Evolutionary conservation across 164 flowering plant genomes (phyloP), one percentile per base, ranked within the genome.

Genomic region (Tetrastigma voinierianum): DNA sequence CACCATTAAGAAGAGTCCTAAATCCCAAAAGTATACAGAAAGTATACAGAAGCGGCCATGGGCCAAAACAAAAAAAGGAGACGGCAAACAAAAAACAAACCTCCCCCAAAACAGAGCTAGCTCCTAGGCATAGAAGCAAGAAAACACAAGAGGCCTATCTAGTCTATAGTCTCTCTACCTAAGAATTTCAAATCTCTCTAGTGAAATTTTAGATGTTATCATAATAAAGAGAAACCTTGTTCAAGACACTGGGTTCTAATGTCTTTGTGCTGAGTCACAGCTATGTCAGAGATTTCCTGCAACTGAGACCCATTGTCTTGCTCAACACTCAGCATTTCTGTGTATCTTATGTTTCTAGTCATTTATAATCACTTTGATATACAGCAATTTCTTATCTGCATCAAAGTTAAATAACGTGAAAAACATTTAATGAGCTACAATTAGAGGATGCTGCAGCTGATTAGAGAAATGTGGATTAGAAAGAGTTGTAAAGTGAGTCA

Each of bases 291-390:
- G n/a, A n/a, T 45, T 86, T 75, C 86, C 81, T 7, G 99, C 90
- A 23, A 95, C n/a, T n/a, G n/a, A n/a, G n/a, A n/a, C n/a, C 90
- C 59, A 95, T 63, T 17, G 85, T 96, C 91, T 19, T 56, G 82
- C 74, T 87, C 81, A 46, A 49, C 58, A n/a, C n/a, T n/a, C 76
- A 95, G 66, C 94, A 90, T n/a, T 84, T 65, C 67, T 82, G 66
- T 48, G 66, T 96, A 95, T 89, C 47, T n/a, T 93, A 84, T 14
- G 70, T 82, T 43, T 53, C 73, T n/a, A n/a, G 54, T 92, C 98
- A 72, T 95, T 97, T 4, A 95, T 98, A 1, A 98, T 95, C 99
- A n/a, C n/a, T n/a, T 98, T 92, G 10, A 98, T 91, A 72, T 83
- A 92, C 2, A 89, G 90, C 86, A n/a, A n/a, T n/a, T 83, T 87